Evolutionary conservation across 495 filamentous ascomycete species (phyloP).

Genomic region (Penicillium bovifimosum): DNA sequence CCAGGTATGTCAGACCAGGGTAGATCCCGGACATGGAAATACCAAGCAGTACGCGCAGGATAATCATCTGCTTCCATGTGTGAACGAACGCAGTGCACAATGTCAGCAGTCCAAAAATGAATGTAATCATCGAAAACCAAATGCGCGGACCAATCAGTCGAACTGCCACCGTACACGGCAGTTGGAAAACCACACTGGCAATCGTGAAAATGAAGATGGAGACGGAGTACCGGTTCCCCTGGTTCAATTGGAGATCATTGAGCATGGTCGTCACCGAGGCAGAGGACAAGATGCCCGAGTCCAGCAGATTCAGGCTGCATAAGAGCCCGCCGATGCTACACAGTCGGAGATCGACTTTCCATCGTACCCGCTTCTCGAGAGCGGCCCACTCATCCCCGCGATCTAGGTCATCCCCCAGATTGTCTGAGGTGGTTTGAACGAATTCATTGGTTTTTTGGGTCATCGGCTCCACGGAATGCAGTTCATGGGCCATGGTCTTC

Average conservation of each 20-base stretch:
- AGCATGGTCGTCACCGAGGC: conserved; percentile 74
- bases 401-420: neutral
- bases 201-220: conserved; percentile 78
- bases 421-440: neutral
- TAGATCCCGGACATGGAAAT: conserved; percentile 65
- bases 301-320: conserved; percentile 66
- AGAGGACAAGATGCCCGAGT: conserved; percentile 71
- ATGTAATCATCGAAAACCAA: conserved; percentile 64
- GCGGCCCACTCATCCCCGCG: conserved; percentile 13
- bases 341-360: conserved; percentile 66
- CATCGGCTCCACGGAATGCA: neutral
- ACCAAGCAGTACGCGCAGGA: conserved; percentile 63
- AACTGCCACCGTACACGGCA: conserved; percentile 67
- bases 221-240: conserved; percentile 62
- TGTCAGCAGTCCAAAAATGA: conserved; percentile 66
- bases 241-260: conserved; percentile 52
- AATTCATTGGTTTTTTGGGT: neutral
- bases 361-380: conserved; percentile 43
- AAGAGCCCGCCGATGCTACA: conserved; percentile 71
- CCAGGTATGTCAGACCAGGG: conserved; percentile 64
- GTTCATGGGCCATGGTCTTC: neutral
- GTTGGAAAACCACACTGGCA: conserved; percentile 66
- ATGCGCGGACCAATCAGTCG: conserved; percentile 61
- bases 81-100: conserved; percentile 57
- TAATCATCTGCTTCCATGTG: conserved; percentile 71